These are phyloP conservation scores for Boletales sp. DNA, from an alignment of 768 basidiomycete genomes.

Conservation along the genomic window DNA sequence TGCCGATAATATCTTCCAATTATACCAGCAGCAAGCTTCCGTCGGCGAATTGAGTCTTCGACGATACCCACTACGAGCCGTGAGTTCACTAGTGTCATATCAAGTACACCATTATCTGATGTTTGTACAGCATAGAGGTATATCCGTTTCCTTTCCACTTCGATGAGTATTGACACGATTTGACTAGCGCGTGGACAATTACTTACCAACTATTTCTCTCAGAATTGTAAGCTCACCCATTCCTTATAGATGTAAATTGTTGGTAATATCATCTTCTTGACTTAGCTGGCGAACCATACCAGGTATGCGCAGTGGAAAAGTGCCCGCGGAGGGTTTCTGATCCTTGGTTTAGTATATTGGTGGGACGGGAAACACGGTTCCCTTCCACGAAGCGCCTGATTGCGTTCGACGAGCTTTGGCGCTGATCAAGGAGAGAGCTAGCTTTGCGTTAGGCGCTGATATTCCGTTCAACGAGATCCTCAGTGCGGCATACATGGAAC, in stretches of 20 bases:
- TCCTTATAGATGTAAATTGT: neutral
- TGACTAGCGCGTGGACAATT: constrained; percentile 61
- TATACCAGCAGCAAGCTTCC: constrained; percentile 66
- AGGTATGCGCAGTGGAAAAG: constrained; percentile 38
- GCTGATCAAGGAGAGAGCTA: constrained; percentile 56
- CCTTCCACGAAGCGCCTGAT: constrained; percentile 54
- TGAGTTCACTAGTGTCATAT: constrained; percentile 26
- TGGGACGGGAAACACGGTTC: constrained; percentile 67
- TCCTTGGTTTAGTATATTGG: constrained; percentile 60
- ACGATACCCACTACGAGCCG: constrained; percentile 67
- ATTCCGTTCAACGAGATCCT: constrained; percentile 73
- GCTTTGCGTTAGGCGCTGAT: constrained; percentile 38
- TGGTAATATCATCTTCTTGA: constrained; percentile 1
- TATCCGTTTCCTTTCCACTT: neutral
- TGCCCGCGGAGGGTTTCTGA: constrained; percentile 5
- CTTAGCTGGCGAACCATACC: constrained; percentile 76
- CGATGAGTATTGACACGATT: constrained; percentile 6
- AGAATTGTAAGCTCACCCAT: constrained; percentile 57
- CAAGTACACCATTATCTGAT: constrained; percentile 7
- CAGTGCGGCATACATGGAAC: constrained; percentile 81
- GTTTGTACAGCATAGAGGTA: constrained; percentile 65
- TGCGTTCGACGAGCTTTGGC: constrained; percentile 57
- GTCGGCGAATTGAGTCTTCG: constrained; percentile 57
- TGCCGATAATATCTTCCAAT: constrained; percentile 56
- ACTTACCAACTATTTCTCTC: constrained; percentile 81